A percentile compares a stretch with the other conserved stretches of the same genome.
Evolutionary conservation across 345 rosid species (phyloP).

Genomic region (Eucalyptus grandis): DNA sequence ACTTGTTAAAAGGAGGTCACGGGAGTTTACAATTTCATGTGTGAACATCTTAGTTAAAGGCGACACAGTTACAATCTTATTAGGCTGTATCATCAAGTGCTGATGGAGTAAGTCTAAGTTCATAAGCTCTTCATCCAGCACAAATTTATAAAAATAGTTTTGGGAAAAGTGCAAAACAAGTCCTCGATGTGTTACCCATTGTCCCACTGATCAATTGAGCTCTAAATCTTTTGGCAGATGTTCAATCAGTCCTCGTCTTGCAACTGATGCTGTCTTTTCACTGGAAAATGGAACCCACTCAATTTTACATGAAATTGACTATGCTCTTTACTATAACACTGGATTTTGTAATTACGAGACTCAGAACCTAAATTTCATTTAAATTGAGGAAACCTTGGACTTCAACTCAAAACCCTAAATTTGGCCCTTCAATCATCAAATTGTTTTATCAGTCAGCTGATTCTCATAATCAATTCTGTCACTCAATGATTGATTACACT

Average conservation of each 20-base stretch:
- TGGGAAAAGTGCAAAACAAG: neutral
- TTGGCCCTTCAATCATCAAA: neutral
- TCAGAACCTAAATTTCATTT: neutral
- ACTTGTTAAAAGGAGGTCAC: neutral
- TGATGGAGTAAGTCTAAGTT: neutral
- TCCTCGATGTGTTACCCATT: no score
- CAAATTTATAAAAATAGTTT: neutral
- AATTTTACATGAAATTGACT: neutral
- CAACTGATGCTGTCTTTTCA: neutral
- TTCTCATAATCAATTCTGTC: neutral
- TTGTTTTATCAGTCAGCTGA: neutral
- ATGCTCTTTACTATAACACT: neutral
- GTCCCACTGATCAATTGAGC: no score
- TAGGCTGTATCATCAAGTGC: neutral
- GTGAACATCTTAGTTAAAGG: neutral
- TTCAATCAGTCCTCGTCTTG: neutral
- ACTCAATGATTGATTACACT: neutral
- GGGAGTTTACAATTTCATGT: neutral
- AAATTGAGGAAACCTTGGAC: neutral
- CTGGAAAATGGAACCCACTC: neutral
- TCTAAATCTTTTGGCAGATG: no score
- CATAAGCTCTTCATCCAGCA: neutral
- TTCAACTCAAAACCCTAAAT: neutral
- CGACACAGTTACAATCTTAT: neutral
- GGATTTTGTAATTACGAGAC: neutral